phyloP scores from a whole-genome alignment of 176 grass and related monocot genomes.

The Zizania latifolia region DNA sequence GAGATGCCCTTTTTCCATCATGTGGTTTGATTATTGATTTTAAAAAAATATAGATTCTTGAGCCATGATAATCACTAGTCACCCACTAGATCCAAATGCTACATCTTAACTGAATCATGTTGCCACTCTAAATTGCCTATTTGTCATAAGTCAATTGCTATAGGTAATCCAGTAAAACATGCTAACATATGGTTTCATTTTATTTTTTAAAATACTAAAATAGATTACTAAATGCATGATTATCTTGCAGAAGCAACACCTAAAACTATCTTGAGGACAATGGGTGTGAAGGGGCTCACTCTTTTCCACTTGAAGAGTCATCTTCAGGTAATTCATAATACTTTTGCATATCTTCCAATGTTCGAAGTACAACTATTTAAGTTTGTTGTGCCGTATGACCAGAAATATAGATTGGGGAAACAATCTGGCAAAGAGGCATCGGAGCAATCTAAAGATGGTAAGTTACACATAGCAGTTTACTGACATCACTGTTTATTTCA shows the following conservation, averaged over 20 bases:
- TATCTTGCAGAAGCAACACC: slow-evolving; percentile 82
- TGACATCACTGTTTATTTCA: slow-evolving; percentile 5
- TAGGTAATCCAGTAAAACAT: not conserved
- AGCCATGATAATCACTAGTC: not conserved
- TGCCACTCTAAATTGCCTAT: not conserved
- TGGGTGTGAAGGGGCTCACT: slow-evolving; percentile 95
- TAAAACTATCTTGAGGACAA: slow-evolving; percentile 97
- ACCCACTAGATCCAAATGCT: not conserved
- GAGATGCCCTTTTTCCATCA: not conserved
- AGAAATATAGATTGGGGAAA: slow-evolving; percentile 99
- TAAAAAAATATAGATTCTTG: not conserved
- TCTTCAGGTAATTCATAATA: slow-evolving; percentile 64
- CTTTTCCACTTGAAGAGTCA: slow-evolving; percentile 99
- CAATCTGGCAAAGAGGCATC: slow-evolving; percentile 82
- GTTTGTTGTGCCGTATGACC: slow-evolving; percentile 16
- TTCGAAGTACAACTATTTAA: slow-evolving; percentile 4
- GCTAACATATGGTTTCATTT: not conserved
- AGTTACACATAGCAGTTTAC: slow-evolving; percentile 5
- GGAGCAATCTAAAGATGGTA: slow-evolving; percentile 95
- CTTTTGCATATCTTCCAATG: not conserved
- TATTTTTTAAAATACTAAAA: not conserved
- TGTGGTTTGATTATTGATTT: not conserved
- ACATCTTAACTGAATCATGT: not conserved
- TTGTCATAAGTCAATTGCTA: not conserved
- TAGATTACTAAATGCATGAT: slow-evolving; percentile 5